phyloP scores from a whole-genome alignment of 768 basidiomycete species.

The Lanmaoa pseudosensibilis region DNA sequence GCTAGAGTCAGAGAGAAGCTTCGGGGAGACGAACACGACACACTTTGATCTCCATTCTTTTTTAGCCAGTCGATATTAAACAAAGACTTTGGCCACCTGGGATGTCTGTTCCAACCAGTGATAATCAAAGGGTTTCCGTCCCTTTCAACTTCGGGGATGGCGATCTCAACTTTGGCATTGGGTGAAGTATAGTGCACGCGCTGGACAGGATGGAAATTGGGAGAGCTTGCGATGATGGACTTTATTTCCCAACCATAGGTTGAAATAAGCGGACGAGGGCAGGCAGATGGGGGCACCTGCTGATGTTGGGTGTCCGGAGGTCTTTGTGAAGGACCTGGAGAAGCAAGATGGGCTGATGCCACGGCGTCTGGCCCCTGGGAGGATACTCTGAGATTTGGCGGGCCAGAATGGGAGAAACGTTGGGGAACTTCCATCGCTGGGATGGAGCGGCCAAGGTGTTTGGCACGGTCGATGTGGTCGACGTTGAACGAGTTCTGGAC shows the following conservation, averaged over 20 bases:
- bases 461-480: not conserved
- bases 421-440: not conserved
- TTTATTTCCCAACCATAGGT: slow-evolving; percentile 54
- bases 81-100: slow-evolving; percentile 52
- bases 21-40: not conserved
- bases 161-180: slow-evolving; percentile 27
- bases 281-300: not conserved
- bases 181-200: slow-evolving; percentile 36
- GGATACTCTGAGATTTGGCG: not conserved
- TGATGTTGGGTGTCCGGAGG: not conserved
- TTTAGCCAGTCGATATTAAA: slow-evolving; percentile 60
- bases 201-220: slow-evolving; percentile 44
- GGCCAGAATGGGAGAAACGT: too few species aligned
- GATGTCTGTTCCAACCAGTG: slow-evolving; percentile 54
- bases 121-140: slow-evolving; percentile 64
- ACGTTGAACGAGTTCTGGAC: not conserved
- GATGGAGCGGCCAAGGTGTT: not conserved
- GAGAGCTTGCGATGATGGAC: slow-evolving; percentile 36
- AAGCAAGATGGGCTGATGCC: not conserved
- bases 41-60: slow-evolving; percentile 33
- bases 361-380: slow-evolving; percentile 10
- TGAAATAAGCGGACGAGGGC: slow-evolving; percentile 29
- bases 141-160: slow-evolving; percentile 47
- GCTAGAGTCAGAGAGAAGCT: slow-evolving; percentile 8
- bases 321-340: not conserved